Conservation (phyloP, 306 rosid species). For the Calophaca sinica region DNA sequence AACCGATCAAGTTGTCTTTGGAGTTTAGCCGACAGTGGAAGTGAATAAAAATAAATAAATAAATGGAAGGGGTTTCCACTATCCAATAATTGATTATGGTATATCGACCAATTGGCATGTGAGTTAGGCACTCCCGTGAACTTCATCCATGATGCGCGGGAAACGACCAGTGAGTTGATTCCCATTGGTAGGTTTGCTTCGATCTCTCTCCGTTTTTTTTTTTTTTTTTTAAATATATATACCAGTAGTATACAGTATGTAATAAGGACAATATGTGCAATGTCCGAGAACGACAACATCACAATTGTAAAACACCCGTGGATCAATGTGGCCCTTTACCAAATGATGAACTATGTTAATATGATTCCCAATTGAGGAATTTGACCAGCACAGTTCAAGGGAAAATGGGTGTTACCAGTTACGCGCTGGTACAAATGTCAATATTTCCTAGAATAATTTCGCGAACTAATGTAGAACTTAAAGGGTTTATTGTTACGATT, state of each 20-base stretch:
- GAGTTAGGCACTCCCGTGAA: conserved; percentile 55
- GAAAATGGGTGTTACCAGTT: too few relatives aligned
- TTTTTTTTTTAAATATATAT: background rate
- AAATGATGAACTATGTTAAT: too few relatives aligned
- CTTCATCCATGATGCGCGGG: conserved; percentile 41
- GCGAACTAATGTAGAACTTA: too few relatives aligned
- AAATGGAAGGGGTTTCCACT: conserved; percentile 30
- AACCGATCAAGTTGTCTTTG: conserved; percentile 31
- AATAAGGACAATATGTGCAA: too few relatives aligned
- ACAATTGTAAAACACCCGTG: background rate
- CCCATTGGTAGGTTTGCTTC: conserved; percentile 12
- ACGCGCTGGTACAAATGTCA: too few relatives aligned
- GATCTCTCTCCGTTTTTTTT: background rate
- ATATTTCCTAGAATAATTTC: too few relatives aligned
- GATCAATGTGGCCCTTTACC: too few relatives aligned
- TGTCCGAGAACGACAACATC: too few relatives aligned
- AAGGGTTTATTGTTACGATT: too few relatives aligned
- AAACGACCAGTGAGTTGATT: conserved; percentile 40
- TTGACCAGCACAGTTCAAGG: too few relatives aligned
- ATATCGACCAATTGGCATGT: conserved; percentile 38
- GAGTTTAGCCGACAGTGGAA: conserved; percentile 46
- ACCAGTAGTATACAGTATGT: too few relatives aligned
- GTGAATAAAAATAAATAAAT: conserved; percentile 36
- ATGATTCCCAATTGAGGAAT: too few relatives aligned
- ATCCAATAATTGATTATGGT: background rate